These are phyloP conservation scores for Rutstroemia sp. DNA, from an alignment of 2,329 filamentous ascomycete genomes.

Conservation along the genomic window DNA sequence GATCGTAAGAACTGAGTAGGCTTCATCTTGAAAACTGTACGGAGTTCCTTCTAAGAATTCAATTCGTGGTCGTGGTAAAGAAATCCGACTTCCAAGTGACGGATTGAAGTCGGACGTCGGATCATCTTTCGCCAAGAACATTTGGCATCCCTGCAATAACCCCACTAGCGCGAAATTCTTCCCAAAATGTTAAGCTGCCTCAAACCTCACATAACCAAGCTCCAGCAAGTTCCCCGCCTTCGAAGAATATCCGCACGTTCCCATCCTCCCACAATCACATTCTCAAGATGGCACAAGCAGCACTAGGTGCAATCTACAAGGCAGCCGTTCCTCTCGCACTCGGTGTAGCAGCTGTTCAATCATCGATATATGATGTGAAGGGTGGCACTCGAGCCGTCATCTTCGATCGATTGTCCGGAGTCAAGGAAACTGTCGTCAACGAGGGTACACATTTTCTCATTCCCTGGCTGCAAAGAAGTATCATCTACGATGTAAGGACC, in stretches of 20 bases:
- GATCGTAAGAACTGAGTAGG: constrained; percentile 28
- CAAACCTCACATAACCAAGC: not conserved
- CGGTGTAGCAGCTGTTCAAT: constrained; percentile 60
- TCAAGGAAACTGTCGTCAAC: constrained; percentile 86
- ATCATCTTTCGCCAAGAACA: constrained; percentile 17
- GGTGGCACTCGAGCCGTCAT: constrained; percentile 94
- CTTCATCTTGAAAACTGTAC: constrained; percentile 26
- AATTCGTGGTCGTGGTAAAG: not conserved
- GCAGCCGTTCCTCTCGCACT: constrained; percentile 67
- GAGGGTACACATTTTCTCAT: constrained; percentile 96
- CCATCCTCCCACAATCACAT: constrained; percentile 1
- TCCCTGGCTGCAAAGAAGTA: constrained; percentile 90
- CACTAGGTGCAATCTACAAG: constrained; percentile 55
- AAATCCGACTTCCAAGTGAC: not conserved
- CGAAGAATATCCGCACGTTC: constrained; percentile 8
- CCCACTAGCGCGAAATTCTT: constrained; percentile 20
- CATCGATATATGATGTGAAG: constrained; percentile 93
- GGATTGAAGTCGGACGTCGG: constrained; percentile 9
- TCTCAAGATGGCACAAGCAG: constrained; percentile 40
- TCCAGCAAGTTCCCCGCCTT: constrained; percentile 7
- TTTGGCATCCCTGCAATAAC: constrained; percentile 11
- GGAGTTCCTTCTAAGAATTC: not conserved
- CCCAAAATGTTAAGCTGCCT: constrained; percentile 22
- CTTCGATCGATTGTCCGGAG: constrained; percentile 88
- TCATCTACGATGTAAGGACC: constrained; percentile 95